These are phyloP conservation scores for Phytophthora melonis DNA, from an alignment of 352 stramenopile genomes.

Conservation along the genomic window DNA sequence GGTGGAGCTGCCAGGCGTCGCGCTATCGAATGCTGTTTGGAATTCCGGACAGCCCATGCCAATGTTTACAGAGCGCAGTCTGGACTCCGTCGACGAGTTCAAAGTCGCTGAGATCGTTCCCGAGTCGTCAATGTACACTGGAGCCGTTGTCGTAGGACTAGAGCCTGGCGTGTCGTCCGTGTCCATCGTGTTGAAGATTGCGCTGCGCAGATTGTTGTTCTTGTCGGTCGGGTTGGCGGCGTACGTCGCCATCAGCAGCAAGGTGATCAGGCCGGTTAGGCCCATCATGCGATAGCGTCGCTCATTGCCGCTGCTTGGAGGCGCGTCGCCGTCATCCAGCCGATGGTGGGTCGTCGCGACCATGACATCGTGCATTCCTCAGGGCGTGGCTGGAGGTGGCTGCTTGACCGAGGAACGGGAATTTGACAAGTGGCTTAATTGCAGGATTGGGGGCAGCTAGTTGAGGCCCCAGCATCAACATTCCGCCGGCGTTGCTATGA, in stretches of 20 bases:
- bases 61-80: slow-evolving; percentile 31
- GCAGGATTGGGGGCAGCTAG: neutral
- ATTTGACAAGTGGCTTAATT: slow-evolving; percentile 16
- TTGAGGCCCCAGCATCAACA: slow-evolving; percentile 10
- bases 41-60: slow-evolving; percentile 66
- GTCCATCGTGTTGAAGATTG: slow-evolving; percentile 15
- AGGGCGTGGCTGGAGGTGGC: neutral
- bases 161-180: slow-evolving; percentile 2
- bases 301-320: neutral
- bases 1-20: slow-evolving; percentile 34
- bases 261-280: slow-evolving; percentile 21
- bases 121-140: slow-evolving; percentile 26
- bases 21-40: slow-evolving; percentile 49
- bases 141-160: neutral
- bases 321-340: slow-evolving; percentile 13
- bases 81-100: slow-evolving; percentile 20
- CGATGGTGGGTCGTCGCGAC: slow-evolving; percentile 28
- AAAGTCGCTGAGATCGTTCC: slow-evolving; percentile 22
- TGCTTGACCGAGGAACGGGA: slow-evolving; percentile 12
- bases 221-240: neutral
- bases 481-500: neutral
- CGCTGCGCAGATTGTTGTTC: slow-evolving; percentile 16
- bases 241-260: slow-evolving; percentile 32
- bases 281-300: slow-evolving; percentile 27
- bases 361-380: slow-evolving; percentile 33